Base-by-base conservation (phyloP, 1,284 basidiomycete genomes). In the Ganoderma multipileum region DNA sequence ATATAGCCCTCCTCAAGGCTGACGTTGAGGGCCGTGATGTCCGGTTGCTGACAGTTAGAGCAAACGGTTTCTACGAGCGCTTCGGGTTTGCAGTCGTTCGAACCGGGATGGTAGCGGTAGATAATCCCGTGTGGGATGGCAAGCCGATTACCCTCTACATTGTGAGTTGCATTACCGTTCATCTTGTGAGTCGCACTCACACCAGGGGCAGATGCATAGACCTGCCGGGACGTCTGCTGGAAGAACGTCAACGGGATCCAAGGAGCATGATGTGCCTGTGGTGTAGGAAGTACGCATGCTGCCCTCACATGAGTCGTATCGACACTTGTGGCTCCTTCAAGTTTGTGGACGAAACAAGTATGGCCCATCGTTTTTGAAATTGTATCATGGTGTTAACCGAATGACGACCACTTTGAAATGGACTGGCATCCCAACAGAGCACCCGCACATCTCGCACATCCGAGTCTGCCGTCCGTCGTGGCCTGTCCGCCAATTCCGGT, bases 31-130 rank as follows among this genome's bases (percentile, higher is more conserved):
- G 66, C 9, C 68, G 36, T 55, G 69, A 70, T 47, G 61, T 66
- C 8, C 69, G 69, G 71, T 50, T 72, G n/a, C n/a, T 69, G 38
- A 69, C 71, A 11, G 60, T 59, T 4, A 63, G 62, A 16, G 69
- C 71, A 2, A 59, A 58, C 9, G 18, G 28, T 4, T 72, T 72
- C 47, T 72, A 72, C 39, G 64, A 68, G 30, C 11, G 6, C 1
- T 64, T 71, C 14, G 68, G 72, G 0, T 73, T 73, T 50, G 38
- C 61, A 0, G 41, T 42, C 4, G 41, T 68, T 14, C 63, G 63
- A 3, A 41, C 11, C 16, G 60, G 36, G 9, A 4, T 41, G 6
- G 16, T 69, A 9, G 69, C 65, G 1, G 62, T 11, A 4, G 61
- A 66, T 18, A 66, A 71, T 50, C 68, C 68, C 1, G 28, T 36